These are phyloP conservation scores for Apiotrichum akiyoshidainum DNA, from an alignment of 1,284 basidiomycete species.

Conservation along the genomic window DNA sequence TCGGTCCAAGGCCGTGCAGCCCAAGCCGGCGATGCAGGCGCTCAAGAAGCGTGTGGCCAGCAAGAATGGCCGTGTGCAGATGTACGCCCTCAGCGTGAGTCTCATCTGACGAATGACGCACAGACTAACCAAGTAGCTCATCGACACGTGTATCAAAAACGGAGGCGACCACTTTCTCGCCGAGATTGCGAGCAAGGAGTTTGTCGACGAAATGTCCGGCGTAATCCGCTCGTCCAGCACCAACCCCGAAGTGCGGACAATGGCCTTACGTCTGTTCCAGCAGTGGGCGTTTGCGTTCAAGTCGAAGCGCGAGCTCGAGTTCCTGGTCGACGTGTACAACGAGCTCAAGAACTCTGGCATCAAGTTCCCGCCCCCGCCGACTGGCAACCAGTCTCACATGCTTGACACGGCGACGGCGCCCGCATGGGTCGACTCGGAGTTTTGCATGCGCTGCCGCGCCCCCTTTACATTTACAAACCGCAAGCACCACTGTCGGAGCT, in stretches of 20 bases:
- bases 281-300: conserved; percentile 91
- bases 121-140: conserved; percentile 57
- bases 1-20: conserved; percentile 79
- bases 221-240: conserved; percentile 52
- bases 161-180: conserved; percentile 86
- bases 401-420: conserved; percentile 59
- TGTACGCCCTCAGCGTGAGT: conserved; percentile 77
- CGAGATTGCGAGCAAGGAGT: conserved; percentile 81
- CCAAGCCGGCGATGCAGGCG: conserved; percentile 83
- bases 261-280: conserved; percentile 76
- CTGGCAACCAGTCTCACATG: conserved; percentile 35
- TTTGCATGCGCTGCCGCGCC: conserved; percentile 88
- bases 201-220: conserved; percentile 70
- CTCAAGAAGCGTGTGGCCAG: conserved; percentile 84
- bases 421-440: conserved; percentile 93
- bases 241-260: conserved; percentile 79
- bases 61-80: conserved; percentile 94
- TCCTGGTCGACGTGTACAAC: conserved; percentile 75
- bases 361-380: conserved; percentile 46
- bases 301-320: conserved; percentile 68
- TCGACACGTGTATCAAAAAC: conserved; percentile 96
- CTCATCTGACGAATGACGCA: not conserved
- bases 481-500: conserved; percentile 98
- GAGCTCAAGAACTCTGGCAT: conserved; percentile 70
- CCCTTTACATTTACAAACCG: conserved; percentile 93